phyloP scores from a whole-genome alignment of 1,139 yeast genomes.

The Candida albicans region DNA sequence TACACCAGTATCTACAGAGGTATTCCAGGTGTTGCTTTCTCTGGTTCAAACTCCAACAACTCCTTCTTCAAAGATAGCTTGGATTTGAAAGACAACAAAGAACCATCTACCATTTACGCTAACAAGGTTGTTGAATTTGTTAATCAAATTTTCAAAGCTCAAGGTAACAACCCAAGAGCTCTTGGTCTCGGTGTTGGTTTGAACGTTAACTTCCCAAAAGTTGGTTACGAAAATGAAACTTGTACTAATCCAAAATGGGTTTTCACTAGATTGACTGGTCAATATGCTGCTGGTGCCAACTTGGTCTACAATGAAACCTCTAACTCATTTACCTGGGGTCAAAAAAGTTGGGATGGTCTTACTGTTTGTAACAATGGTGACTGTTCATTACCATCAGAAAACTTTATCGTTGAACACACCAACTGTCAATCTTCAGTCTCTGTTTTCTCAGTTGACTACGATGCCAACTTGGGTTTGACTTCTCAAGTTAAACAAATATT shows the following conservation, averaged over 20 bases:
- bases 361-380: constrained; percentile 33
- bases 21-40: constrained; percentile 45
- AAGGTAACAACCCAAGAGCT: constrained; percentile 31
- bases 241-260: constrained; percentile 38
- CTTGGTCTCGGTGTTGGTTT: constrained; percentile 44
- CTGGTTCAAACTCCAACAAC: constrained; percentile 45
- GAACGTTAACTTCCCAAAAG: constrained; percentile 43
- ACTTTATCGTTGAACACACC: constrained; percentile 21
- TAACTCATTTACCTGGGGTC: constrained; percentile 21
- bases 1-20: constrained; percentile 45
- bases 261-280: constrained; percentile 39
- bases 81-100: constrained; percentile 29
- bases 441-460: constrained; percentile 44
- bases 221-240: constrained; percentile 34
- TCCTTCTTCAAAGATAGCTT: constrained; percentile 41
- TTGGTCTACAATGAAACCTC: constrained; percentile 32
- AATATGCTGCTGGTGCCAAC: constrained; percentile 28
- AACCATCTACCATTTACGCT: constrained; percentile 40
- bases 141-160: constrained; percentile 29
- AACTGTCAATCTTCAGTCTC: constrained; percentile 38
- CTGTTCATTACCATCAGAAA: constrained; percentile 40
- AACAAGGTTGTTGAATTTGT: constrained; percentile 34
- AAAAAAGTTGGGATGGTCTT: constrained; percentile 21
- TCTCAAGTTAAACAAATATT: constrained; percentile 26
- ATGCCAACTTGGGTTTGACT: constrained; percentile 33